phyloP scores from a whole-genome alignment of 257 asterid genomes.

The Capsicum rhomboideum region DNA sequence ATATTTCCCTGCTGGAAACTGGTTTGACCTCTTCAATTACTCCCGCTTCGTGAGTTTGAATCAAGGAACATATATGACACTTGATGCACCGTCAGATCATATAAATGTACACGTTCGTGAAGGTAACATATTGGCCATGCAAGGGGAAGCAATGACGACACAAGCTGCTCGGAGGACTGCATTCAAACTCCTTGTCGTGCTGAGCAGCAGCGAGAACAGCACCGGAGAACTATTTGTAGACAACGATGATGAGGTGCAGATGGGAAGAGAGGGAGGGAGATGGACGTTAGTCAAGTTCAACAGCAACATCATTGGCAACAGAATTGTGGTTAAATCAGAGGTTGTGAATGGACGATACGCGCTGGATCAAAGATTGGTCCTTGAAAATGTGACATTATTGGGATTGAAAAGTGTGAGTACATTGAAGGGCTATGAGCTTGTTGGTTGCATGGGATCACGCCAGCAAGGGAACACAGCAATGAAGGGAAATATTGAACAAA shows the following conservation, averaged over 20 bases:
- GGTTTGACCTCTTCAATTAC: constrained; percentile 39
- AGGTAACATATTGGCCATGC: constrained; percentile 38
- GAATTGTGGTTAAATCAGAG: constrained; percentile 15
- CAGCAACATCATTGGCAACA: constrained; percentile 6
- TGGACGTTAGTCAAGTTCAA: constrained; percentile 28
- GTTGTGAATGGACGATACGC: constrained; percentile 28
- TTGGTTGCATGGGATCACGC: constrained; percentile 1
- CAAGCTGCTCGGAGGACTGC: constrained; percentile 24
- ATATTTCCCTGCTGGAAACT: constrained; percentile 39
- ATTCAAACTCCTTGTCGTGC: constrained; percentile 29
- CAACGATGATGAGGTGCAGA: constrained; percentile 34
- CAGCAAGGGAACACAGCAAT: constrained; percentile 1
- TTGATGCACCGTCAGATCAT: constrained; percentile 30
- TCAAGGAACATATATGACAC: constrained; percentile 18
- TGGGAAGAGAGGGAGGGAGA: constrained; percentile 16
- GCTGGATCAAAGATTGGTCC: constrained; percentile 13
- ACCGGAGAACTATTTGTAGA: constrained; percentile 35
- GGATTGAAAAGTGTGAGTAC: constrained; percentile 17
- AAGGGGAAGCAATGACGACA: constrained; percentile 39
- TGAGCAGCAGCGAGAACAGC: constrained; percentile 21
- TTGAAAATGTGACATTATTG: constrained; percentile 24
- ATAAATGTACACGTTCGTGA: constrained; percentile 27
- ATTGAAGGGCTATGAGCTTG: constrained; percentile 10
- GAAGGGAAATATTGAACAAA: not conserved
- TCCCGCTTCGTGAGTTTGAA: constrained; percentile 6